Percentiles rank a stretch among this genome's conserved stretches.
Evolutionary conservation across 1,284 basidiomycete genomes (phyloP).

Genomic region (Austropuccinia psidii): DNA sequence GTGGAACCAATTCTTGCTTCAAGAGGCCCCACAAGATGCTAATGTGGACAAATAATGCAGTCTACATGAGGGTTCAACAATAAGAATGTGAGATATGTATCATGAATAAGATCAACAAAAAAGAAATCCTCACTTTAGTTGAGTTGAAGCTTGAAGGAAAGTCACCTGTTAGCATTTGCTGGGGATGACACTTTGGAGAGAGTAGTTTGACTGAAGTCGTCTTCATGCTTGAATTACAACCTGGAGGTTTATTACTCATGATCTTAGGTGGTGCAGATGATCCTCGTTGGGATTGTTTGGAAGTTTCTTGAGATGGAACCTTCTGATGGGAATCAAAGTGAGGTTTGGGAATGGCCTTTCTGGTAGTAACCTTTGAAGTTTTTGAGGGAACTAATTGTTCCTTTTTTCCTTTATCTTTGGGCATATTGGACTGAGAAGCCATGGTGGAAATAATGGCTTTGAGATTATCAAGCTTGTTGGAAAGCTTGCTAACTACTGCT

Average conservation of each 20-base stretch:
- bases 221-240: not conserved
- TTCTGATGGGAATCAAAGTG: not conserved
- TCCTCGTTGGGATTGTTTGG: not conserved
- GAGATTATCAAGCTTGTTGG: not conserved
- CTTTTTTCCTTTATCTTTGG: not conserved
- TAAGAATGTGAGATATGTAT: not conserved
- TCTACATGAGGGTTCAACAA: not conserved
- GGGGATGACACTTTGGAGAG: constrained; percentile 8
- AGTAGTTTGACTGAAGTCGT: not conserved
- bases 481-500: not conserved
- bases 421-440: not conserved
- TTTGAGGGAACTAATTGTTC: not conserved
- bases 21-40: not conserved
- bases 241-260: not conserved
- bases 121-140: not conserved
- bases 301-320: not conserved
- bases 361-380: too few species aligned
- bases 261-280: constrained; percentile 4
- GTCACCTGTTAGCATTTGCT: not conserved
- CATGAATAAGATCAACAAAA: not conserved
- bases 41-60: constrained; percentile 11
- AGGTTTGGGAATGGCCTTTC: not conserved
- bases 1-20: not conserved
- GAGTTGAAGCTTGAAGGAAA: not conserved
- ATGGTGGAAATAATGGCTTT: not conserved